Evolutionary conservation across 129 eudicot species (phyloP).

Genomic region (Sambucus nigra): DNA sequence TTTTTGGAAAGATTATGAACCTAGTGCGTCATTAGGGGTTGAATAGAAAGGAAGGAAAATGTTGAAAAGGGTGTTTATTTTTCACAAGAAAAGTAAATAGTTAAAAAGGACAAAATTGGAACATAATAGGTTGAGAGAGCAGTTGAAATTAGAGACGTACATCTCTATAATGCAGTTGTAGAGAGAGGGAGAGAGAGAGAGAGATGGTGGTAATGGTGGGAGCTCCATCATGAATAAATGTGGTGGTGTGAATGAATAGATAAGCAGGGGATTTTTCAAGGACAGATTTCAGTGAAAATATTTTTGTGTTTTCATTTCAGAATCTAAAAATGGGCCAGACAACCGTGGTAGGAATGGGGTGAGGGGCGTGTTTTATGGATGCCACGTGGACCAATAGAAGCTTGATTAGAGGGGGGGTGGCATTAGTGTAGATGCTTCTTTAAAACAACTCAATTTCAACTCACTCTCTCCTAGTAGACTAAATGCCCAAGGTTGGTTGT

Average conservation of each 20-base stretch:
- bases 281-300: conserved; percentile 16
- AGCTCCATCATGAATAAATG: conserved; percentile 28
- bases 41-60: not conserved
- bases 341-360: conserved; percentile 26
- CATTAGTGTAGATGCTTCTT: conserved; percentile 5
- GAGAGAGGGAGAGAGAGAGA: not conserved
- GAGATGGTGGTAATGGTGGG: conserved; percentile 22
- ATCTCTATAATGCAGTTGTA: conserved; percentile 20
- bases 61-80: conserved; percentile 8
- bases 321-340: conserved; percentile 42
- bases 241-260: conserved; percentile 3
- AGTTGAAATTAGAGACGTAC: conserved; percentile 46
- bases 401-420: not conserved
- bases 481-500: not conserved
- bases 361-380: conserved; percentile 12
- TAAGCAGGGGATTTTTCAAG: conserved; percentile 1
- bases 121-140: conserved; percentile 3
- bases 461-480: not conserved
- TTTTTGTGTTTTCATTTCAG: conserved; percentile 24
- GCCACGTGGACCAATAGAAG: conserved; percentile 15
- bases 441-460: conserved; percentile 11
- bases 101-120: conserved; percentile 1
- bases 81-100: conserved; percentile 7
- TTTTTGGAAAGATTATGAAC: conserved; percentile 19
- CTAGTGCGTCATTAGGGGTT: conserved; percentile 10